Percentiles rank a stretch among this genome's conserved stretches.
These are phyloP conservation scores for Neopestalotiopsis sp. DNA, from an alignment of 2,329 filamentous ascomycete genomes.

Conservation along the genomic window DNA sequence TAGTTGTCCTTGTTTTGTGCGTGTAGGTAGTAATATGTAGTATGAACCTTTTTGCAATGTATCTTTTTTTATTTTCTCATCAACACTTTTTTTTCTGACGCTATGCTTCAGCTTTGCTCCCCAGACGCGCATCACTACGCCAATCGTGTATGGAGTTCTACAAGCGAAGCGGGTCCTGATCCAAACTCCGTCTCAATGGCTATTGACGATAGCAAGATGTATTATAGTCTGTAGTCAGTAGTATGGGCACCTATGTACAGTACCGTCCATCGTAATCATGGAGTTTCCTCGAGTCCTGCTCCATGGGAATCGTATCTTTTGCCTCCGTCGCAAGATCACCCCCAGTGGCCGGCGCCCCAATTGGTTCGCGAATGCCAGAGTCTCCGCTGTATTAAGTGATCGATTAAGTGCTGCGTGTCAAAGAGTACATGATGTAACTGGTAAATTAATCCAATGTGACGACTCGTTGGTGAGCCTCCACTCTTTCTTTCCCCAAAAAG, in stretches of 20 bases:
- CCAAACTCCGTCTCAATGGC: background rate
- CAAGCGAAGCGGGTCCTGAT: background rate
- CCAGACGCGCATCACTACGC: background rate
- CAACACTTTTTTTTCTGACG: background rate
- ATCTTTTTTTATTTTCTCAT: background rate
- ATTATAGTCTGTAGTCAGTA: background rate
- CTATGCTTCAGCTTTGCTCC: background rate
- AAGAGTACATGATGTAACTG: conserved; percentile 10
- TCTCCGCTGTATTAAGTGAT: conserved; percentile 13
- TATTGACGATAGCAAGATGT: background rate
- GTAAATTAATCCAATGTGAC: conserved; percentile 13
- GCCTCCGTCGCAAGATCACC: background rate
- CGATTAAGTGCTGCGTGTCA: conserved; percentile 6
- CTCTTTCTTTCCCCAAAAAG: conserved; percentile 2
- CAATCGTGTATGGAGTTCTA: background rate
- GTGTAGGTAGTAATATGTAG: background rate
- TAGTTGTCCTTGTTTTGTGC: too few relatives aligned
- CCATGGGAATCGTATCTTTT: background rate
- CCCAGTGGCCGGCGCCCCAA: background rate
- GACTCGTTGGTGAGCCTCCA: conserved; percentile 15
- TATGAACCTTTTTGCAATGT: background rate
- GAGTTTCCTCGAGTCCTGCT: background rate
- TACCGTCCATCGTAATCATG: background rate
- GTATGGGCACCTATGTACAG: background rate
- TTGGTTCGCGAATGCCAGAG: background rate